Evolutionary conservation across 2,329 filamentous ascomycete species (phyloP).

Genomic region (Fusarium sp.): DNA sequence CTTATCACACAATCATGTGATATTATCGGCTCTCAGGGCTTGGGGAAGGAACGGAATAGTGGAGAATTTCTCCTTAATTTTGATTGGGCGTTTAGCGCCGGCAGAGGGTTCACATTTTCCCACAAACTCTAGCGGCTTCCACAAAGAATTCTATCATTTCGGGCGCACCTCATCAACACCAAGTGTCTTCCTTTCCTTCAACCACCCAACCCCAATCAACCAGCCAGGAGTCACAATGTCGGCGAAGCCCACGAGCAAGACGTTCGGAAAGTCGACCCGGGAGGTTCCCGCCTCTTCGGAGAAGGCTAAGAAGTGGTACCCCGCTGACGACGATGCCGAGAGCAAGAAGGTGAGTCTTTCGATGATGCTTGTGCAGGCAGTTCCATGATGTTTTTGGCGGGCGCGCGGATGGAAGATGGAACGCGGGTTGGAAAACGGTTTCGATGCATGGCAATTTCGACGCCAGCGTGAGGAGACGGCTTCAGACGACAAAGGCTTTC

Average conservation of each 20-base stretch:
- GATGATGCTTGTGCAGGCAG: slow-evolving; percentile 36
- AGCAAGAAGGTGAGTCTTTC: slow-evolving; percentile 88
- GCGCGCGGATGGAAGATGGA: slow-evolving; percentile 16
- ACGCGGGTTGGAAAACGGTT: slow-evolving; percentile 17
- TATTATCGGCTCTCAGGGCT: slow-evolving; percentile 39
- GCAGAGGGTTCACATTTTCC: slow-evolving; percentile 57
- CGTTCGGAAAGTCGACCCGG: slow-evolving; percentile 97
- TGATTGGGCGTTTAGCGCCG: slow-evolving; percentile 46
- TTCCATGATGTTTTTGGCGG: slow-evolving; percentile 14
- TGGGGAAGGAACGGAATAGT: slow-evolving; percentile 4
- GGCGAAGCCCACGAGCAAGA: slow-evolving; percentile 83
- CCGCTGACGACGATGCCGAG: slow-evolving; percentile 87
- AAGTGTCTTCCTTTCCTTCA: slow-evolving; percentile 50
- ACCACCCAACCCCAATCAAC: slow-evolving; percentile 49
- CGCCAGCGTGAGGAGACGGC: slow-evolving; percentile 19
- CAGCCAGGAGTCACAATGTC: slow-evolving; percentile 72
- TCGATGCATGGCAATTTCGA: slow-evolving; percentile 17
- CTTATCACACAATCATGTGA: slow-evolving; percentile 50
- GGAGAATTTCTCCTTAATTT: neutral
- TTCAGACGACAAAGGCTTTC: slow-evolving; percentile 16
- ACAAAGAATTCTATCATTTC: slow-evolving; percentile 55
- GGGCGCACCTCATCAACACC: slow-evolving; percentile 49
- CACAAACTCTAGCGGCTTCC: slow-evolving; percentile 56
- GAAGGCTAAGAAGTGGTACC: slow-evolving; percentile 99
- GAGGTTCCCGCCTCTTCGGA: slow-evolving; percentile 85